Percentiles rank a stretch among this genome's conserved stretches.
Conservation (phyloP, 164 flowering plant species). For the Annona cherimola region DNA sequence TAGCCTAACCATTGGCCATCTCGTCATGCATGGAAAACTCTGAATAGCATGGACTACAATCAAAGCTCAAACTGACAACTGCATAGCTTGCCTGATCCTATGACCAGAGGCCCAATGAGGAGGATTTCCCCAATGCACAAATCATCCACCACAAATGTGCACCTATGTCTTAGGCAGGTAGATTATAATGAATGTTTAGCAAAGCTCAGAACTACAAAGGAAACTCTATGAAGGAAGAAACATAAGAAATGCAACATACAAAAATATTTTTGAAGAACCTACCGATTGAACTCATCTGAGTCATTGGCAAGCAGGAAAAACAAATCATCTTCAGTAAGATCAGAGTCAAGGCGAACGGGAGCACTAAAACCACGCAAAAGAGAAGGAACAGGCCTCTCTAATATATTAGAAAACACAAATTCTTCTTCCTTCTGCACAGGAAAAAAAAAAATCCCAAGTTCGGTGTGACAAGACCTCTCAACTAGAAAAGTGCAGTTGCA, state of each 20-base stretch:
- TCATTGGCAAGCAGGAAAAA: conserved; percentile 92
- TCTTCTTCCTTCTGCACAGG: conserved; percentile 81
- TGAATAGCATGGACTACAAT: too few species aligned
- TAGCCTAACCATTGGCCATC: too few species aligned
- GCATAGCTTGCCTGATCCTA: too few species aligned
- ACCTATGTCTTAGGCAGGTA: neutral
- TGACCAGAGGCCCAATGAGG: neutral
- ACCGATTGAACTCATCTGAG: conserved; percentile 97
- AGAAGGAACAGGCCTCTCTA: conserved; percentile 76
- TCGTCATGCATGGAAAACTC: too few species aligned
- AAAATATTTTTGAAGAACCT: conserved; percentile 12
- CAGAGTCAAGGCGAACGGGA: conserved; percentile 82
- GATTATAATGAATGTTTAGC: neutral
- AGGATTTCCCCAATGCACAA: neutral
- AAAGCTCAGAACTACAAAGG: neutral
- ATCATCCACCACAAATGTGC: neutral
- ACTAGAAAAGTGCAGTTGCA: neutral
- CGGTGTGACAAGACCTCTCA: neutral
- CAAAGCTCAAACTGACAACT: too few species aligned
- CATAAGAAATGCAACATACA: neutral
- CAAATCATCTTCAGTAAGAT: conserved; percentile 78
- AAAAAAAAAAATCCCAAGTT: conserved; percentile 6
- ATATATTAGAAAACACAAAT: conserved; percentile 70
- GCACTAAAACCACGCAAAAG: conserved; percentile 85
- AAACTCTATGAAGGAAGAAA: neutral